Base-by-base conservation (phyloP, 495 filamentous ascomycete species). In the Aspergillus saccharolyticus region DNA sequence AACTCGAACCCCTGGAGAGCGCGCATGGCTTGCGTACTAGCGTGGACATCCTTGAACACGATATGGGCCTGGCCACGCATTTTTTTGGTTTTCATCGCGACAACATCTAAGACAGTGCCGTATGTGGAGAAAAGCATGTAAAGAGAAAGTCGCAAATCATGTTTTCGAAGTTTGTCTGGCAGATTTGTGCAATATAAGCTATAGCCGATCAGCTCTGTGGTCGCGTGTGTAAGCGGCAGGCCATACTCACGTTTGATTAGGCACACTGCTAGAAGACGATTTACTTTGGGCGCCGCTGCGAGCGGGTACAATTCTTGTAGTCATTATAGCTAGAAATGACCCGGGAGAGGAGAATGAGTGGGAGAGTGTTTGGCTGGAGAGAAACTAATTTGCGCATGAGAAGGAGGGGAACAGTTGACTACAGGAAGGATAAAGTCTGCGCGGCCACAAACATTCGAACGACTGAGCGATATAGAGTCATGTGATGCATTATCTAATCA, bases 31-130 rank as follows among this genome's bases (percentile, higher is more conserved):
- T 95, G 89, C 28, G 91, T 94, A 46, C 90, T 91, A 3, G 86
- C 81, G 56, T 93, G 86, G 14, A 92, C 75, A 67, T 99, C 94
- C 57, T 88, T 84, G 70, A 90, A 97, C 3, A 92, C 89, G 47
- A 99, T 78, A 66, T 97, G 92, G 52, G 94, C 95, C 70, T 97
- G 94, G 2, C 94, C 94, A 39, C 95, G 88, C 88, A 96, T 92
- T 73, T 91, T 91, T 64, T 76, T 77, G 0, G 89, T 94, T 72
- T 89, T 91, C 64, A 96, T 78, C 30, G 89, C 88, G 30, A 96
- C 88, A n/a, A 99, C 85, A 66, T 97, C 94, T 49, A 99, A 82
- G 15, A 99, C 89, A 9, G 89, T 84, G 19, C 95, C 95, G 69
- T 97, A 93, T 25, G 91, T 96, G 12, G 89, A 87, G 66, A 97